Evolutionary conservation across 768 basidiomycete genomes (phyloP).

Genomic region (Pisolithus tinctorius): DNA sequence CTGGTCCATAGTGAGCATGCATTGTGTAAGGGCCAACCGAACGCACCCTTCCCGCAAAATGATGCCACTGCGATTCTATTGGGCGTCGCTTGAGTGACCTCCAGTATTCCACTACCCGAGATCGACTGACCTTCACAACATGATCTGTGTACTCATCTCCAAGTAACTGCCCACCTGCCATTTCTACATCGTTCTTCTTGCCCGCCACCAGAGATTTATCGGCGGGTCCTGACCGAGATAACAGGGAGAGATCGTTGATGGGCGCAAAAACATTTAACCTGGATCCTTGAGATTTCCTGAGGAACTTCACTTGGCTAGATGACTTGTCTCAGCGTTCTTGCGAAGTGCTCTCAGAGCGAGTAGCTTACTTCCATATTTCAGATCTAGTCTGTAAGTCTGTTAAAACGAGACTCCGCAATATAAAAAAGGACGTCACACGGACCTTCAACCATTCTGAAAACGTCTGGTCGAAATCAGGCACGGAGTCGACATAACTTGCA

Average conservation of each 20-base stretch:
- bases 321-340: neutral
- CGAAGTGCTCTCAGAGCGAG: neutral
- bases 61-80: constrained; percentile 84
- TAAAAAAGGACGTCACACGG: constrained; percentile 6
- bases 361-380: constrained; percentile 87
- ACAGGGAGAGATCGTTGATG: constrained; percentile 75
- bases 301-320: constrained; percentile 74
- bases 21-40: constrained; percentile 4
- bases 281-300: constrained; percentile 76
- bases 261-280: constrained; percentile 88
- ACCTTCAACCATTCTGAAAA: constrained; percentile 90
- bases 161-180: constrained; percentile 75
- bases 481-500: constrained; percentile 76
- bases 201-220: constrained; percentile 53
- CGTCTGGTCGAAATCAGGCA: constrained; percentile 53
- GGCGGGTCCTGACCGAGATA: constrained; percentile 65
- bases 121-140: constrained; percentile 66
- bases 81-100: neutral
- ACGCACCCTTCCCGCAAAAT: constrained; percentile 83
- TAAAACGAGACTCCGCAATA: neutral
- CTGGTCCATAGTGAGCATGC: constrained; percentile 28
- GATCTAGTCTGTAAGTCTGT: constrained; percentile 50
- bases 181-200: constrained; percentile 68
- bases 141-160: constrained; percentile 96
- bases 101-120: neutral